phyloP scores from a whole-genome alignment of 1,284 basidiomycete species.

The Crepidotus sp. region DNA sequence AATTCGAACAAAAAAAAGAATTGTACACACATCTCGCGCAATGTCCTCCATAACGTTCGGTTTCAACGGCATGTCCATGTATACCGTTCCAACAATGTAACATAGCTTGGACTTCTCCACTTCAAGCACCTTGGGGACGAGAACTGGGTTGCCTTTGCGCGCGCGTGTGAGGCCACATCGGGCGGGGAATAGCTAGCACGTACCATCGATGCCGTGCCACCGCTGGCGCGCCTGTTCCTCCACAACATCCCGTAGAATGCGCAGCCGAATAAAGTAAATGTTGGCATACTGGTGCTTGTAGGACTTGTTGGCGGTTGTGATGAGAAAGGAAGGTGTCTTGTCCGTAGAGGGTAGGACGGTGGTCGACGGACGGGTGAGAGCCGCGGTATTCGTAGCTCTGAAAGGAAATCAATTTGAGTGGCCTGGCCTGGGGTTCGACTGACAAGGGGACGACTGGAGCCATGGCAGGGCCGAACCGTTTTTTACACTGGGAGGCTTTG shows the following conservation, averaged over 20 bases:
- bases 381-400: constrained; percentile 2
- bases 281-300: constrained; percentile 90
- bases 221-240: constrained; percentile 51
- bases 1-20: constrained; percentile 2
- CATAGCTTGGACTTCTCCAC: constrained; percentile 79
- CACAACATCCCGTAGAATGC: constrained; percentile 54
- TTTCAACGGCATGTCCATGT: constrained; percentile 97
- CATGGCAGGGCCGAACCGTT: constrained; percentile 1
- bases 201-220: constrained; percentile 65
- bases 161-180: constrained; percentile 1
- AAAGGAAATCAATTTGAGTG: neutral
- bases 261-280: constrained; percentile 80
- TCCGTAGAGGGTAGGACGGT: constrained; percentile 30
- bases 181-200: constrained; percentile 19
- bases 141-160: constrained; percentile 54
- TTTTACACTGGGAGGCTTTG: neutral
- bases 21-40: constrained; percentile 72
- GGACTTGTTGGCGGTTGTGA: constrained; percentile 47
- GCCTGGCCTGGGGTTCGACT: constrained; percentile 1
- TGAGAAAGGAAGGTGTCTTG: constrained; percentile 47
- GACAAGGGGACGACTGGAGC: constrained; percentile 13
- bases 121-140: constrained; percentile 83
- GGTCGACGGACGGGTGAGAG: constrained; percentile 12
- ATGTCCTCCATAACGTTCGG: constrained; percentile 96
- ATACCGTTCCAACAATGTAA: constrained; percentile 91